These are phyloP conservation scores for Dentipellis sp. DNA, from an alignment of 768 basidiomycete genomes.

Conservation along the genomic window DNA sequence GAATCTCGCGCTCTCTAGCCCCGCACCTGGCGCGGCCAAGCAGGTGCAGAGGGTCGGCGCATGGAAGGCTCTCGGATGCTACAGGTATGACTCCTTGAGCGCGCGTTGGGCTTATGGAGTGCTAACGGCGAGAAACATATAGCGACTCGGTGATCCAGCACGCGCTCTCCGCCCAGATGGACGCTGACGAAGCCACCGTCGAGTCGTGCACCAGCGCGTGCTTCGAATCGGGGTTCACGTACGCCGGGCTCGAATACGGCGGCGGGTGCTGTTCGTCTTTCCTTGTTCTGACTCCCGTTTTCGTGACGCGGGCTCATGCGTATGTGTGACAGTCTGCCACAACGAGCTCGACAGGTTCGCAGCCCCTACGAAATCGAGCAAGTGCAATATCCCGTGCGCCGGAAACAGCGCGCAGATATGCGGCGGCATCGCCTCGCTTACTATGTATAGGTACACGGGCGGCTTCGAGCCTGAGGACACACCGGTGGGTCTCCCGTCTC, in stretches of 20 bases:
- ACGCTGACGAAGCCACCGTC: not conserved
- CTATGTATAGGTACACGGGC: conserved; percentile 1
- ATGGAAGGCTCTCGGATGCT: conserved; percentile 69
- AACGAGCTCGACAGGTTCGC: not conserved
- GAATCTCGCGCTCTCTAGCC: conserved; percentile 13
- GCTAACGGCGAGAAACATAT: too few species aligned
- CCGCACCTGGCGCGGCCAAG: not conserved
- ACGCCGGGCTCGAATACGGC: conserved; percentile 1
- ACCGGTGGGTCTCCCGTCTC: not conserved
- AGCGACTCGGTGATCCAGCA: too few species aligned
- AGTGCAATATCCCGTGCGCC: conserved; percentile 3
- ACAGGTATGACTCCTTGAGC: conserved; percentile 37
- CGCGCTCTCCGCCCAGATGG: too few species aligned
- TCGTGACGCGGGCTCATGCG: not conserved
- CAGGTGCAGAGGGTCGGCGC: conserved; percentile 35
- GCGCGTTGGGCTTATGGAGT: too few species aligned
- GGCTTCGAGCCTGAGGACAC: not conserved
- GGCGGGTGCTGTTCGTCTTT: conserved; percentile 1
- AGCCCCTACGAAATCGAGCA: not conserved
- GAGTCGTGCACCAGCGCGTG: not conserved
- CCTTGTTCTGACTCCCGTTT: too few species aligned
- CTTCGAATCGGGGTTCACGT: not conserved
- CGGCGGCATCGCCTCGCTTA: not conserved
- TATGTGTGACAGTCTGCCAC: not conserved
- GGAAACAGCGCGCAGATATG: not conserved